Percentiles rank a stretch among this genome's conserved stretches.
phyloP scores from a whole-genome alignment of 2,329 filamentous ascomycete species.

The Penicillium sp. region DNA sequence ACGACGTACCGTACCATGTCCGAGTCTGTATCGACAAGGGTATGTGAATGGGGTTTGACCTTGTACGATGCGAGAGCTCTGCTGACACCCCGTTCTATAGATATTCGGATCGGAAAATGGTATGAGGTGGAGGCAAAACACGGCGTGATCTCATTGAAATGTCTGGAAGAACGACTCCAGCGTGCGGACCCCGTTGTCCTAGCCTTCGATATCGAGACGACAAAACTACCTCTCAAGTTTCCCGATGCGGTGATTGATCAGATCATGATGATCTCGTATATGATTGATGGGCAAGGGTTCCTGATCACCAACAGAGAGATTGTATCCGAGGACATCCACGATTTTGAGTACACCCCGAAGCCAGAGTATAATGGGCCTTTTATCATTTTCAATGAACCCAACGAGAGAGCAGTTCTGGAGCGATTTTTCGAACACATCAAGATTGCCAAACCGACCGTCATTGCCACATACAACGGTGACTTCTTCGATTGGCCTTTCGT shows the following conservation, averaged over 20 bases:
- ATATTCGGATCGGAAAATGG: conserved; percentile 96
- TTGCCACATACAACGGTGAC: conserved; percentile 99
- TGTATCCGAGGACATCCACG: conserved; percentile 93
- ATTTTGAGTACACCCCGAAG: conserved; percentile 98
- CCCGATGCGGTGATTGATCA: conserved; percentile 93
- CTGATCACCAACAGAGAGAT: conserved; percentile 98
- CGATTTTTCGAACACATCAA: conserved; percentile 96
- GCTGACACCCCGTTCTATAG: conserved; percentile 52
- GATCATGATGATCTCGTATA: conserved; percentile 99
- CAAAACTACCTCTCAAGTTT: conserved; percentile 93
- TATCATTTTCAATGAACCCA: conserved; percentile 96
- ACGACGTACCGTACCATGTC: conserved; percentile 98
- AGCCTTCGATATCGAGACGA: conserved; percentile 99
- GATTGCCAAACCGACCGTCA: conserved; percentile 89
- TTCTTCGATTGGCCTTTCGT: conserved; percentile 99
- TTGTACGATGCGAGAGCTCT: neutral
- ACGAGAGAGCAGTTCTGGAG: conserved; percentile 85
- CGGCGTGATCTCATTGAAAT: conserved; percentile 78
- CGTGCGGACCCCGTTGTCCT: conserved; percentile 96
- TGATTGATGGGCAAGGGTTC: conserved; percentile 98
- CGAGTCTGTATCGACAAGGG: conserved; percentile 95
- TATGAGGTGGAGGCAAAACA: conserved; percentile 95
- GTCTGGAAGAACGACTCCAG: conserved; percentile 83
- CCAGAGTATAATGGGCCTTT: conserved; percentile 95
- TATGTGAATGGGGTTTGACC: conserved; percentile 43